Conservation (phyloP, 1,284 basidiomycete genomes). For the Apiotrichum veenhuisii region DNA sequence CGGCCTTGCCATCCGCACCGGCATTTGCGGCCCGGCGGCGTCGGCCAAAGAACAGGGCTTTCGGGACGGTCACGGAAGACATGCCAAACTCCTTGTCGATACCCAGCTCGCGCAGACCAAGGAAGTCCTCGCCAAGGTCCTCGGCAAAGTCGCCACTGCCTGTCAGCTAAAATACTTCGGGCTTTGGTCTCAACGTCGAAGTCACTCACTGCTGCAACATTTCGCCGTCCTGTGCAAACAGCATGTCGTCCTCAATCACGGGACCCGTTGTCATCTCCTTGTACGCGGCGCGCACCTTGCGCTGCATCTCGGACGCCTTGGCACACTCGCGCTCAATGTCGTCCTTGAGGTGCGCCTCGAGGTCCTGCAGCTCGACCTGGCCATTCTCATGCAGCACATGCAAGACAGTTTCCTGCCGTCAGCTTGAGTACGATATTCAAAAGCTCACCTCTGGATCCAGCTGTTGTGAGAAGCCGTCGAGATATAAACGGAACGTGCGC, state of each 20-base stretch:
- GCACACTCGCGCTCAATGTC: constrained; percentile 79
- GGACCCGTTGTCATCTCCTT: constrained; percentile 62
- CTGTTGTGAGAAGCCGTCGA: constrained; percentile 70
- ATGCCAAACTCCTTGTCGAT: constrained; percentile 85
- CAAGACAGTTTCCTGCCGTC: constrained; percentile 75
- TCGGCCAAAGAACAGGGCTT: constrained; percentile 70
- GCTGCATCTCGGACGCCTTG: constrained; percentile 72
- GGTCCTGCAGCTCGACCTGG: constrained; percentile 65
- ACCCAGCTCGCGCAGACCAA: constrained; percentile 81
- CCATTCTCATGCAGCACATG: constrained; percentile 87
- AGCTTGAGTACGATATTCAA: background rate
- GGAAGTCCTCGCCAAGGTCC: constrained; percentile 85
- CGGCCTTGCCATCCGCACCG: constrained; percentile 46
- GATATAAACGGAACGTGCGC: constrained; percentile 72
- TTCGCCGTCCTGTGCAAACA: constrained; percentile 75
- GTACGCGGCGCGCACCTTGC: constrained; percentile 78
- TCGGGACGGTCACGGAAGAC: constrained; percentile 71
- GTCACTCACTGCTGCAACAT: constrained; percentile 64
- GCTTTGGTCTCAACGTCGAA: no score
- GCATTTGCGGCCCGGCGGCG: constrained; percentile 35
- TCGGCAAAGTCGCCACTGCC: constrained; percentile 79
- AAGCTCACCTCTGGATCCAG: constrained; percentile 74
- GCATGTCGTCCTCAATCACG: constrained; percentile 60
- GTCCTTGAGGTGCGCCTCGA: constrained; percentile 83
- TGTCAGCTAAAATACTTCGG: constrained; percentile 4